Evolutionary conservation across 2,329 filamentous ascomycete genomes (phyloP), one percentile per base, ranked within the genome.

Genomic region (Stemphylium lycopersici): DNA sequence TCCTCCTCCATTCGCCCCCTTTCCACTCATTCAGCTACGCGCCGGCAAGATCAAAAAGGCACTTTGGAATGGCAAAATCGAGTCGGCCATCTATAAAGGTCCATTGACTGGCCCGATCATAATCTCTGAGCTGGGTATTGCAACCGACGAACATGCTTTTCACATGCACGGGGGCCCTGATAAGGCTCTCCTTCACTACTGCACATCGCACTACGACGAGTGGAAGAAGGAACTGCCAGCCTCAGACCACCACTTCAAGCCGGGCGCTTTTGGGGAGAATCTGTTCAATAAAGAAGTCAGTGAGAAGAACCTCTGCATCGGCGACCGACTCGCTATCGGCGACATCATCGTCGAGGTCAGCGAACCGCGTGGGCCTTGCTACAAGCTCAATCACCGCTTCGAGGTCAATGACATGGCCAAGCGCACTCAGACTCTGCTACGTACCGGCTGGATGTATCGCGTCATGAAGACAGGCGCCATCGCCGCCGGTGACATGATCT

Each of bases 301-400:
- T 62, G 87, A 89, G 73, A 78, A 80, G 32, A 88, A 86, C 59
- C 75, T 88, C 0, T 88, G 86, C 69, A 86, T 89, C 46, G 86
- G 87, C 18, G 87, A 89, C 61, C 74, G 84, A 12, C 75, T 86
- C 15, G 75, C 79, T 0, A 78, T 88, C 6, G 71, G 81, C 0
- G 72, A 40, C 2, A 77, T 84, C 0, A 53, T 84, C 2, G 77
- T 88, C 0, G 83, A 88, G 61, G 82, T 88, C 20, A 83, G 80
- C 57, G 74, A 87, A 20, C 86, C 86, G 0, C 80, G 87, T 13
- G 82, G 85, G 60, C 87, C 87, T 8, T 89, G 87, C 74, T 89
- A 83, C 75, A 89, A 89, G 67, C 79, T 89, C 7, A 89, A 89
- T 66, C 86, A 88, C 62, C 84, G 86, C 1, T 89, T 89, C 69